Evolutionary conservation across 2,329 filamentous ascomycete species (phyloP), one percentile per base, ranked within the genome.

Genomic region (Mollisiaceae sp.): DNA sequence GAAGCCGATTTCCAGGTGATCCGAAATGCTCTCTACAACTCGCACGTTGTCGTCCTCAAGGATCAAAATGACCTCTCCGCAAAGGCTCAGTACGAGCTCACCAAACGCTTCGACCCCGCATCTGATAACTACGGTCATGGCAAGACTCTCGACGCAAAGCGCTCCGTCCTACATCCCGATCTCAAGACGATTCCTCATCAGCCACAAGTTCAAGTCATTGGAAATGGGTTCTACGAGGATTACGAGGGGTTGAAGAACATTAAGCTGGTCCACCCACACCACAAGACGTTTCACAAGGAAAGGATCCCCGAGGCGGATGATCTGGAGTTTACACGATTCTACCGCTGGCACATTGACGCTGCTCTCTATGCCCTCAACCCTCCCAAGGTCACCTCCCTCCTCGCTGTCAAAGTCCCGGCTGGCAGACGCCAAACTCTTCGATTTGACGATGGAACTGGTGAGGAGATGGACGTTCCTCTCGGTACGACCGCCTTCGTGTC

Each of bases 301-400:
- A 75, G 79, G 22, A 86, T 94, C 68, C 83, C 89, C 79, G 79
- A 88, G 1, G 80, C 81, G n/a, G 82, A 87, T n/a, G 86, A 88
- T 67, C 76, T 85, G 6, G 81, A 84, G 14, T 81, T 80, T 70
- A 88, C 85, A 0, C 79, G 85, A 8, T 88, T 92, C 79, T 93
- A 91, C 78, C 82, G 91, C 65, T 93, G 91, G 91, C 91, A 93
- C 76, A 93, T 93, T 62, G 91, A 93, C 73, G 91, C 91, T 3
- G 91, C 91, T 1, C 80, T 93, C 6, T 93, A 93, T 74, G 89
- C 86, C 20, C 83, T 93, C 8, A 86, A 91, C n/a, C 90, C 91
- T 2, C 90, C 91, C 1, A 83, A 88, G 32, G 91, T 89, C 3
- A 94, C 91, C 0, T 88, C 88, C 1, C 82, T 94, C 27, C 82